Conservation (phyloP, 768 basidiomycete genomes). For the Leccinum uliginosum region DNA sequence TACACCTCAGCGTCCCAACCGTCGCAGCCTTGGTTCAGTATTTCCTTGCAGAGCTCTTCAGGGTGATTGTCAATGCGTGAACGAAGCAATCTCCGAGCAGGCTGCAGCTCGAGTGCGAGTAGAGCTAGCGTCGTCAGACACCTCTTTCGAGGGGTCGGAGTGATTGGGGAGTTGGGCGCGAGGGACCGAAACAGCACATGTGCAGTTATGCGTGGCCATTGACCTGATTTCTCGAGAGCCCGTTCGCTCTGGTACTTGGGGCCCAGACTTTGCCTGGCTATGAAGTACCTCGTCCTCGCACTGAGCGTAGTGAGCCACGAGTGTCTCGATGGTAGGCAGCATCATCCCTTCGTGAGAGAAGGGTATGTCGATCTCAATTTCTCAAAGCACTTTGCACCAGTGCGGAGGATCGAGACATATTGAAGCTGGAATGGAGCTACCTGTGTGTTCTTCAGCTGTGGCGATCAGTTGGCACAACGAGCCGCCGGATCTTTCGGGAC, state of each 20-base stretch:
- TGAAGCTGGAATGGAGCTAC: slow-evolving; percentile 4
- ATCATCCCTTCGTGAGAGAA: neutral
- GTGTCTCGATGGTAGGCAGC: neutral
- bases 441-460: neutral
- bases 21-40: slow-evolving; percentile 23
- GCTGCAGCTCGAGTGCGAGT: slow-evolving; percentile 32
- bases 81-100: slow-evolving; percentile 33
- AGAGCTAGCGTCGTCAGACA: slow-evolving; percentile 29
- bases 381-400: slow-evolving; percentile 13
- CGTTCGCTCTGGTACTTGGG: slow-evolving; percentile 11
- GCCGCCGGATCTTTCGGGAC: neutral
- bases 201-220: slow-evolving; percentile 37
- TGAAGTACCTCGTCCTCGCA: neutral
- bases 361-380: slow-evolving; percentile 3
- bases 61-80: slow-evolving; percentile 16
- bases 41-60: slow-evolving; percentile 31
- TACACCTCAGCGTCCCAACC: slow-evolving; percentile 14
- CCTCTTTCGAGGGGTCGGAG: slow-evolving; percentile 26
- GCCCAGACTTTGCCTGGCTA: slow-evolving; percentile 2
- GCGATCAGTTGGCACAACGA: slow-evolving; percentile 3
- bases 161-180: slow-evolving; percentile 18
- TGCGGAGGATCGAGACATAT: slow-evolving; percentile 14
- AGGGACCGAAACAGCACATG: slow-evolving; percentile 30
- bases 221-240: slow-evolving; percentile 18
- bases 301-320: slow-evolving; percentile 10